These are phyloP conservation scores for Penicillium desertorum DNA, from an alignment of 495 filamentous ascomycete genomes.

Conservation along the genomic window DNA sequence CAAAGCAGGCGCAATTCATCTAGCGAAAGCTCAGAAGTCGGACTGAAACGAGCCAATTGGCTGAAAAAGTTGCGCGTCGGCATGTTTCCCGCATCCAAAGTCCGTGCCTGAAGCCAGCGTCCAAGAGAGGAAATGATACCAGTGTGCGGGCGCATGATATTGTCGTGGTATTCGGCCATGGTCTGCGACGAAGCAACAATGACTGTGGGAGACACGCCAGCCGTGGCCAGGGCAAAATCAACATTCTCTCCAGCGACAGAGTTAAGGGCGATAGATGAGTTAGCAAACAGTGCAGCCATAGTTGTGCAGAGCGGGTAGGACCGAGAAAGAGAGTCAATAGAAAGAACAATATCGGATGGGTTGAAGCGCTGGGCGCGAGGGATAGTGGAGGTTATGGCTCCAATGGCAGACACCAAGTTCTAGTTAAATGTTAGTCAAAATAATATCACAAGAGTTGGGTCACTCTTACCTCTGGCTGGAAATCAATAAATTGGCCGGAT, in stretches of 20 bases:
- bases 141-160: slow-evolving; percentile 49
- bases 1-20: slow-evolving; percentile 65
- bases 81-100: slow-evolving; percentile 69
- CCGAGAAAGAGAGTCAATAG: slow-evolving; percentile 76
- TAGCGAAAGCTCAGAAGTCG: slow-evolving; percentile 61
- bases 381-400: slow-evolving; percentile 70
- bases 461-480: slow-evolving; percentile 59
- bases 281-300: slow-evolving; percentile 77
- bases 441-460: not conserved
- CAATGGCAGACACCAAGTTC: slow-evolving; percentile 79
- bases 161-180: slow-evolving; percentile 63
- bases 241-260: slow-evolving; percentile 72
- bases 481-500: slow-evolving; percentile 69
- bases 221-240: slow-evolving; percentile 69
- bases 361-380: slow-evolving; percentile 70
- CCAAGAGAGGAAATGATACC: slow-evolving; percentile 55
- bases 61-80: slow-evolving; percentile 46
- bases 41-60: slow-evolving; percentile 54
- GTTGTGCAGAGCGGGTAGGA: slow-evolving; percentile 78
- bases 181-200: slow-evolving; percentile 76
- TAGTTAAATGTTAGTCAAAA: slow-evolving; percentile 24
- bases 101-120: slow-evolving; percentile 67
- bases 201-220: slow-evolving; percentile 75
- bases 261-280: slow-evolving; percentile 84
- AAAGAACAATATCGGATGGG: slow-evolving; percentile 79